A percentile compares a stretch with the other conserved stretches of the same genome.
Conservation (phyloP, 805 yeast genomes). For the Cyberlindnera xylosilytica region DNA sequence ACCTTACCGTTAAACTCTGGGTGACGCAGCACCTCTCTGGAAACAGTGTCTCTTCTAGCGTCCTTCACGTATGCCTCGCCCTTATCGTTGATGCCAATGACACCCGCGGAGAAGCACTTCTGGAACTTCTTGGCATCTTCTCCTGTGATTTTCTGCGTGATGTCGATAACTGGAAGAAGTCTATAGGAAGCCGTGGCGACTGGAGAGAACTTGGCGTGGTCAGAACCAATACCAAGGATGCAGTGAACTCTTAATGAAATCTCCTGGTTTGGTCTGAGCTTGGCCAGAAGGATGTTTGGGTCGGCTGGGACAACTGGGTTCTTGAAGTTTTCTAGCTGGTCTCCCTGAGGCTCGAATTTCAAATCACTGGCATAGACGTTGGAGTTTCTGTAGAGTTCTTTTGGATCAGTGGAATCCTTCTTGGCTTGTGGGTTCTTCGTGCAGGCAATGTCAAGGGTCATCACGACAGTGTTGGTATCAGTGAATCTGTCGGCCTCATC, state of each 20-base stretch:
- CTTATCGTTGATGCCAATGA: constrained; percentile 64
- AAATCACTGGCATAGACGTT: constrained; percentile 87
- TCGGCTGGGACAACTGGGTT: constrained; percentile 75
- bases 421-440: constrained; percentile 84
- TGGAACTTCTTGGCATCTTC: constrained; percentile 75
- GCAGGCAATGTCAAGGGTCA: constrained; percentile 78
- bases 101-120: constrained; percentile 92
- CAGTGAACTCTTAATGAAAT: constrained; percentile 88
- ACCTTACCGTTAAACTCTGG: constrained; percentile 87
- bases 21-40: constrained; percentile 94
- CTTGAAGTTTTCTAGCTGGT: constrained; percentile 70
- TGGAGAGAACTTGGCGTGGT: constrained; percentile 97
- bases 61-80: constrained; percentile 81
- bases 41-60: constrained; percentile 93
- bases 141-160: constrained; percentile 71
- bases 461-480: constrained; percentile 85
- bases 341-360: constrained; percentile 88
- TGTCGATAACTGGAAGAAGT: constrained; percentile 82
- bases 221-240: constrained; percentile 85
- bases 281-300: constrained; percentile 87
- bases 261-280: constrained; percentile 96
- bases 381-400: constrained; percentile 77
- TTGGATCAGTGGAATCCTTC: constrained; percentile 74
- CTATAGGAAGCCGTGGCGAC: constrained; percentile 96
- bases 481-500: constrained; percentile 70